Base-by-base conservation (phyloP, 768 basidiomycete genomes). In the Hericium rajendrae region DNA sequence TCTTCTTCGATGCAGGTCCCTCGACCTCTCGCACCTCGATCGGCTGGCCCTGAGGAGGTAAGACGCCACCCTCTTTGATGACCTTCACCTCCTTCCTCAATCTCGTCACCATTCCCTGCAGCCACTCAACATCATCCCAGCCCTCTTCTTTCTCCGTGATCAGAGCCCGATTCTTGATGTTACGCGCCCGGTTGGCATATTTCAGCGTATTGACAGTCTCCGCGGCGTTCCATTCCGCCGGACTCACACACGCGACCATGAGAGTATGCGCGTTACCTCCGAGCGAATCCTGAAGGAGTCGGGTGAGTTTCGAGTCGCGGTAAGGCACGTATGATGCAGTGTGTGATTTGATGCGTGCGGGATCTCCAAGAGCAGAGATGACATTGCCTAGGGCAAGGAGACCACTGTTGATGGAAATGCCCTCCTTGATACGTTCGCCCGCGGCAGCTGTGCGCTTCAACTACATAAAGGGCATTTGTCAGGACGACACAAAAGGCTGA, bases 231-330 rank as follows among this genome's bases (percentile, higher is more conserved):
- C 84, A 95, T 71, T 99, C 97, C 1, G 92, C 91, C 13, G 92
- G 88, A 64, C 92, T 94, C 60, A 97, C 91, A 69, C 95, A 99
- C 16, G 97, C 97, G 61, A 99, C 92, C 97, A 99, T 99, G 64
- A 97, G 84, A 11, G 97, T 98, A 65, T 95, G 90, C 1, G 95
- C 88, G 72, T 98, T 99, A 48, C 97, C 97, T 39, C 97, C 97
- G 11, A 99, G 81, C 10, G 93, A 95, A 70, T 97, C 94, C 85
- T 97, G 93, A 3, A 97, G 76, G 49, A 97, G 81, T 39, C 95
- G 88, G 4, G 95, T 98, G 65, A 98, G 87, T 71, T 98, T 99
- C 12, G 94, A 97, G 72, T 98, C 97, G 52, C 97, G 92, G 70
- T 99, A 99, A 11, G 97, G 97, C 57, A 99, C 79, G 72, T 99